A percentile compares a stretch with the other conserved stretches of the same genome.
Evolutionary conservation across 176 grass and related monocot species (phyloP).

Genomic region (Oryza nivara): DNA sequence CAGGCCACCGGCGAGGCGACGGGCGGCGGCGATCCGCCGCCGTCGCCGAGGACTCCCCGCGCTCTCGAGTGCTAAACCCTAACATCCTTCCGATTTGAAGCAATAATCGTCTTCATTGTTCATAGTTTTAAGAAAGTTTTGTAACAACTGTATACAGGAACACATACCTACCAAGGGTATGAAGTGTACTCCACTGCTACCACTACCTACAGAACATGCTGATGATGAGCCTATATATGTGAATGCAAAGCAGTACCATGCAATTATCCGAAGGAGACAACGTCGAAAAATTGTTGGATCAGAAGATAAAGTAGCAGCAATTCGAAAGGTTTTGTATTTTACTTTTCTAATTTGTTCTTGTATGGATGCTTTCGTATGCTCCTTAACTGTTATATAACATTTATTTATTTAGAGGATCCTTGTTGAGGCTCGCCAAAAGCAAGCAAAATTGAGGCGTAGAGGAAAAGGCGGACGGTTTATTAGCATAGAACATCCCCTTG

Average conservation of each 20-base stretch:
- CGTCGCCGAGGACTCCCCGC: too few species aligned
- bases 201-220: background rate
- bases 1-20: too few species aligned
- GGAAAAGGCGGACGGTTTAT: background rate
- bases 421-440: background rate
- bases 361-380: background rate
- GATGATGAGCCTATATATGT: background rate
- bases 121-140: background rate
- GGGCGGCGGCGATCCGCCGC: too few species aligned
- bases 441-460: background rate
- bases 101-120: background rate
- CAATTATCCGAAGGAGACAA: background rate
- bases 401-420: background rate
- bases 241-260: constrained; percentile 6
- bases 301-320: background rate
- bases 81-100: too few species aligned
- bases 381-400: background rate
- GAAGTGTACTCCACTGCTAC: background rate
- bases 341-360: background rate
- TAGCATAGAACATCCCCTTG: background rate
- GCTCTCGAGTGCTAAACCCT: too few species aligned
- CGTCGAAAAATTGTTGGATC: background rate
- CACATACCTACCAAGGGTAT: background rate
- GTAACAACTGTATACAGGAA: background rate
- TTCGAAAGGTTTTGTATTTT: background rate